phyloP scores from a whole-genome alignment of 2,329 filamentous ascomycete genomes.

The Alternaria burnsii region DNA sequence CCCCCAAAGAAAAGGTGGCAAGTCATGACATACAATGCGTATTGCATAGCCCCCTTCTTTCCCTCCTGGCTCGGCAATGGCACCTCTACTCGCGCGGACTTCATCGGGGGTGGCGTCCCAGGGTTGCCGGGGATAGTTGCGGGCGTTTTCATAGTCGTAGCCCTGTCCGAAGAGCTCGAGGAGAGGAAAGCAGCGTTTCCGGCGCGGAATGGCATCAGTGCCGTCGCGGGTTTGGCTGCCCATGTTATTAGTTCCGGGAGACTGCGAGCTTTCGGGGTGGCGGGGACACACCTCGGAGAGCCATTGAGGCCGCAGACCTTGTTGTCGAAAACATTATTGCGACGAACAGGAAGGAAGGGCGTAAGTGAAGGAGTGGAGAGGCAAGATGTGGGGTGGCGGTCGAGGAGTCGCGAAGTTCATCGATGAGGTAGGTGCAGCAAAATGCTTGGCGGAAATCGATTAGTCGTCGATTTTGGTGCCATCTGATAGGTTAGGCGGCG shows the following conservation, averaged over 20 bases:
- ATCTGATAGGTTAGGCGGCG: constrained; percentile 42
- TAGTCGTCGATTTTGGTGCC: constrained; percentile 39
- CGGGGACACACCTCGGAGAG: constrained; percentile 60
- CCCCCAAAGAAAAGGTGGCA: background rate
- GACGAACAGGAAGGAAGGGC: constrained; percentile 46
- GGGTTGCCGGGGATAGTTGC: constrained; percentile 63
- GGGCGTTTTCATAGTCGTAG: constrained; percentile 64
- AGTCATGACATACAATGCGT: constrained; percentile 74
- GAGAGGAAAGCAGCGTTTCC: constrained; percentile 70
- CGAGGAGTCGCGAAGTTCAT: constrained; percentile 31
- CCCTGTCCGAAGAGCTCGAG: constrained; percentile 70
- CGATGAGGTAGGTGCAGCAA: constrained; percentile 45
- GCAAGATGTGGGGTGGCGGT: constrained; percentile 44
- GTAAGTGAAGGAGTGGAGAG: constrained; percentile 50
- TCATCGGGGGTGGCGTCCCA: constrained; percentile 61
- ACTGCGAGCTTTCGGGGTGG: constrained; percentile 23
- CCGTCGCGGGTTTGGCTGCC: constrained; percentile 71
- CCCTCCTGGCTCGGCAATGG: constrained; percentile 79
- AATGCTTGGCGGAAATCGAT: constrained; percentile 36
- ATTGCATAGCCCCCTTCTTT: constrained; percentile 83
- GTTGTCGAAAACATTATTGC: constrained; percentile 61
- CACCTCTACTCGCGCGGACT: constrained; percentile 72
- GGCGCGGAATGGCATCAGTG: constrained; percentile 70
- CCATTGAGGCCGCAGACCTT: constrained; percentile 62
- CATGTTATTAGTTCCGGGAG: constrained; percentile 38